These are phyloP conservation scores for Xylaria arbuscula DNA, from an alignment of 2,329 filamentous ascomycete species.

Conservation along the genomic window DNA sequence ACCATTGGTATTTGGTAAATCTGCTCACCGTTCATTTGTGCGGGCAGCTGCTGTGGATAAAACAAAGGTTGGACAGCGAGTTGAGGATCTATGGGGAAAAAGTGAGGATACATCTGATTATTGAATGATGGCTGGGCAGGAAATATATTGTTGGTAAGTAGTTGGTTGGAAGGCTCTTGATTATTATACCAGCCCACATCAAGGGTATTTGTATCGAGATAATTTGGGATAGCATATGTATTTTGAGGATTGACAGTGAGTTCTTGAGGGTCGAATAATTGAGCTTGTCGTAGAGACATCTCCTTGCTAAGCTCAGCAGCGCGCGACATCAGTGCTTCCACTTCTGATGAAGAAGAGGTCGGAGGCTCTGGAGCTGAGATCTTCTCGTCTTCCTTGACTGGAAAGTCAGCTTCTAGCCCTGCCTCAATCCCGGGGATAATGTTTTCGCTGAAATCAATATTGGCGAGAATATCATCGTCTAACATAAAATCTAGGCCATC, in stretches of 20 bases:
- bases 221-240: not conserved
- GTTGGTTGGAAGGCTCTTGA: not conserved
- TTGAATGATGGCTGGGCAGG: not conserved
- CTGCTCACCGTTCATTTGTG: not conserved
- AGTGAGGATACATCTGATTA: not conserved
- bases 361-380: not conserved
- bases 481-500: not conserved
- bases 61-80: not conserved
- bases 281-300: not conserved
- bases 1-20: not conserved
- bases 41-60: not conserved
- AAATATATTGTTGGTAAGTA: not conserved
- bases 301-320: not conserved
- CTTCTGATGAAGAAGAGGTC: not conserved
- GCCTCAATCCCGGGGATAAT: slow-evolving; percentile 17
- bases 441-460: slow-evolving; percentile 14
- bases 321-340: not conserved
- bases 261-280: slow-evolving; percentile 10
- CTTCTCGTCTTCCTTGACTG: not conserved
- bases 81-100: not conserved
- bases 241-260: not conserved
- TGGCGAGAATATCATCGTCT: slow-evolving; percentile 6
- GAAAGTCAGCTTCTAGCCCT: slow-evolving; percentile 16
- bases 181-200: not conserved
- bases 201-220: not conserved